Base-by-base conservation (phyloP, 2,329 filamentous ascomycete genomes). In the Teratosphaeria gauchensis region DNA sequence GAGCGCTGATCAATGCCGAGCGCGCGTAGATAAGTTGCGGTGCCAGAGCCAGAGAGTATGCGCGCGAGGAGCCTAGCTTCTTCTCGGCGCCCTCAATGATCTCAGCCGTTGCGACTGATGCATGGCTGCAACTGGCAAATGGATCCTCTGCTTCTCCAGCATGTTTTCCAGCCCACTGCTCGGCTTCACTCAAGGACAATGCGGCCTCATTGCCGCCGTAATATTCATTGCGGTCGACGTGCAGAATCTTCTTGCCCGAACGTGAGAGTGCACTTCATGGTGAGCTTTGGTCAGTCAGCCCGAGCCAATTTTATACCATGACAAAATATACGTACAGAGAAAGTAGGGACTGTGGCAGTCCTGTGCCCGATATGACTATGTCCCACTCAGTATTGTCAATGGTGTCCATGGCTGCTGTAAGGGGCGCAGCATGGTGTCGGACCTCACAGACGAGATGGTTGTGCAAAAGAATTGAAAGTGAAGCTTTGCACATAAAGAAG, bases 161-260 rank as follows among this genome's bases (percentile, higher is more conserved):
- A 57, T 69, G 65, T 48, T 73, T 76, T 53, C 78, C 76, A 52
- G 80, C 84, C 90, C 91, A 97, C 42, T 81, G 79, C 65, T 92
- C 86, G 42, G 84, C 86, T 72, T 96, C 92, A 62, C 89, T 82
- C 38, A 96, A 78, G 73, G 86, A 94, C 65, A 97, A 83, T 1
- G 90, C 90, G 62, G 92, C 91, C 71, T 96, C 90, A 46, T 86
- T 73, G 56, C 88, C 89, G 68, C 92, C 92, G 76, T 97, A 97
- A 74, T 90, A 95, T 62, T 85, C 81, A 76, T 95, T 92, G 63
- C 83, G 82, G 72, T 97, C 92, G 71, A 96, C 78, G 73, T 97
- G 92, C 61, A 97, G 82, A 65, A 96, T 84, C 68, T 90, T 94
- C 80, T 95, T 95, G 71, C 86, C 87, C 62, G 91, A 95, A 70